Evolutionary conservation across 352 stramenopile species (phyloP), one percentile per base, ranked within the genome.

Genomic region (Pythium aquatile): DNA sequence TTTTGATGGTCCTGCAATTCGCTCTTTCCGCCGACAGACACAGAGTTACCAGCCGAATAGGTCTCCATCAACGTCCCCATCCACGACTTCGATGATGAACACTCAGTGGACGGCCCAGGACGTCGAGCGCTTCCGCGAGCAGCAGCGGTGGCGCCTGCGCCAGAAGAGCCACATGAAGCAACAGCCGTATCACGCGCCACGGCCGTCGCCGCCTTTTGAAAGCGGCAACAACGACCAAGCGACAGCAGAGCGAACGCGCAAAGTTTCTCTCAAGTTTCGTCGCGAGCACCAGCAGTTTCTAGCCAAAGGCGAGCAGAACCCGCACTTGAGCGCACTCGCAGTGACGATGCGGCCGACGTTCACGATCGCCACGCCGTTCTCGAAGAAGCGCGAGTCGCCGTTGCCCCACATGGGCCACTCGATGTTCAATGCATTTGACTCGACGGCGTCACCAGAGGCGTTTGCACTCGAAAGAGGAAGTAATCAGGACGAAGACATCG

Each of bases 371-470:
- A 35, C 55, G 55, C 54, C 53, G 9, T 47, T 48, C 9, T 39
- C 35, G 1, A 37, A 26, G 20, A 7, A 35, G 28, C 13, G 14
- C 47, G 52, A 68, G 44, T 73, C 66, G 14, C 66, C 66, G 10
- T 5, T 73, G 48, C 60, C 60, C 1, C 66, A 66, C 46, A 61
- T 33, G 16, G 51, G 10, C 16, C 51, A 69, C 49, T 47, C 55
- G 1, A 52, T 69, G 46, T 74, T 69, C 57, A 74, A 74, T 24
- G 67, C 67, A 14, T 74, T 74, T 37, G 67, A 74, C 57, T 74
- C 56, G 5, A 52, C 52, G 3, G 53, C 55, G 37, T 74, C 67
- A n/a, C 67, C 67, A 10, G 67, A 74, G 58, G 46, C 47, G 9
- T 74, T 74, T 47, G 28, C 26, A n/a, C 42, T 69, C 0, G 57